These are phyloP conservation scores for Rhodocollybia butyracea DNA, from an alignment of 768 basidiomycete species.

Conservation along the genomic window DNA sequence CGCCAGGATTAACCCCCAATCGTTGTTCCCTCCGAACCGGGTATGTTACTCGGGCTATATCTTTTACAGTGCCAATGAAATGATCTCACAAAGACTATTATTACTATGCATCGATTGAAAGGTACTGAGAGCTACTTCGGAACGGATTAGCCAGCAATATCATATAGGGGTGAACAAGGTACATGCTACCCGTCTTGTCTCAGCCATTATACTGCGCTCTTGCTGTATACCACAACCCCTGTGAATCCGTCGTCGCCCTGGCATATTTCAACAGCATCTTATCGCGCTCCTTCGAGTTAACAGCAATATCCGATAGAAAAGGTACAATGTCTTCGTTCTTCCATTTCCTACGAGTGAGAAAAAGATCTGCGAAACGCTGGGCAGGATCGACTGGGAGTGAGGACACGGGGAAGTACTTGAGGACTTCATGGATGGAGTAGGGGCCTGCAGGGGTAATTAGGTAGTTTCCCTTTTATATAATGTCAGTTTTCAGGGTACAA, in stretches of 20 bases:
- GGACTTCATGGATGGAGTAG: constrained; percentile 25
- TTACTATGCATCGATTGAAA: no score
- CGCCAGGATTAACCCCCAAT: no score
- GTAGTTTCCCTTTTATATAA: constrained; percentile 65
- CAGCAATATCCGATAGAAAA: constrained; percentile 78
- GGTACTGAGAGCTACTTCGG: no score
- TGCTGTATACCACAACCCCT: constrained; percentile 74
- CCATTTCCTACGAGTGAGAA: constrained; percentile 77
- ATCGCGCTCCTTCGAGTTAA: constrained; percentile 86
- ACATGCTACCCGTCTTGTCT: neutral
- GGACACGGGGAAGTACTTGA: constrained; percentile 77
- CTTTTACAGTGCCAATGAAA: no score
- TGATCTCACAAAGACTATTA: no score
- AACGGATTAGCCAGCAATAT: no score
- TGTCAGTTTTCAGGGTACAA: neutral
- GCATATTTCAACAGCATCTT: constrained; percentile 86
- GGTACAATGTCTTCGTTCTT: constrained; percentile 74
- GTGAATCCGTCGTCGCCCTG: constrained; percentile 65
- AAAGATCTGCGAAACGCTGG: constrained; percentile 83
- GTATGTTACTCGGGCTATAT: no score
- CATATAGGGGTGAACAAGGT: no score
- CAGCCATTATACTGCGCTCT: constrained; percentile 58
- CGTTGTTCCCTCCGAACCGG: no score
- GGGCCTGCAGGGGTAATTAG: constrained; percentile 41
- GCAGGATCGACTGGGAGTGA: constrained; percentile 74